Evolutionary conservation across 805 yeast species (phyloP).

Genomic region (Candida quercuum): DNA sequence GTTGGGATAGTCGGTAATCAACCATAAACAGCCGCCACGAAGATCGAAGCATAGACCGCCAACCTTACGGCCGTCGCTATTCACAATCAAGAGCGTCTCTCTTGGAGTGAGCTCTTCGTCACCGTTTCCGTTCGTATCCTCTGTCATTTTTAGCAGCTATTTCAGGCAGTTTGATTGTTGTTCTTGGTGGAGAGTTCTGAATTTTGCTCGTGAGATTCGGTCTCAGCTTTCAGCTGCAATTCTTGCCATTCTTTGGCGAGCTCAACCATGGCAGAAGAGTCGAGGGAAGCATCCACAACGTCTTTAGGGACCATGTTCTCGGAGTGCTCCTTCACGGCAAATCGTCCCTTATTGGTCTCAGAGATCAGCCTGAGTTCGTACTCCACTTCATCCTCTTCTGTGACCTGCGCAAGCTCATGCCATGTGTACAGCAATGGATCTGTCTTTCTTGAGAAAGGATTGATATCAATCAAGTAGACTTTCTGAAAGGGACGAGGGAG

Average conservation of each 20-base stretch:
- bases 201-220: no score
- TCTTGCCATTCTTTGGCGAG: constrained; percentile 58
- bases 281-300: constrained; percentile 75
- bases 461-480: constrained; percentile 75
- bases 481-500: constrained; percentile 67
- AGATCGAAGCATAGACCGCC: constrained; percentile 9
- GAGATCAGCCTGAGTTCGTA: constrained; percentile 63
- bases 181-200: no score
- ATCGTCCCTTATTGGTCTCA: constrained; percentile 65
- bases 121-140: neutral
- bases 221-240: constrained; percentile 25
- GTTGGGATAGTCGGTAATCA: constrained; percentile 4
- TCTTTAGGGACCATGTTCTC: constrained; percentile 92
- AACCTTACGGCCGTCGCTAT: constrained; percentile 8
- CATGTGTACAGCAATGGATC: constrained; percentile 79
- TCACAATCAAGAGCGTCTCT: constrained; percentile 2
- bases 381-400: constrained; percentile 25
- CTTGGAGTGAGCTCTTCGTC: neutral
- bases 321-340: constrained; percentile 76
- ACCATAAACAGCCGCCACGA: constrained; percentile 3
- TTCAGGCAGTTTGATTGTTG: neutral
- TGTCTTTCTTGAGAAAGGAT: constrained; percentile 76
- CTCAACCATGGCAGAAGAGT: constrained; percentile 65
- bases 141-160: neutral
- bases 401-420: constrained; percentile 58